These are phyloP conservation scores for Tillandsia fasciculata DNA, from an alignment of 176 grass and related monocot species.

Conservation along the genomic window DNA sequence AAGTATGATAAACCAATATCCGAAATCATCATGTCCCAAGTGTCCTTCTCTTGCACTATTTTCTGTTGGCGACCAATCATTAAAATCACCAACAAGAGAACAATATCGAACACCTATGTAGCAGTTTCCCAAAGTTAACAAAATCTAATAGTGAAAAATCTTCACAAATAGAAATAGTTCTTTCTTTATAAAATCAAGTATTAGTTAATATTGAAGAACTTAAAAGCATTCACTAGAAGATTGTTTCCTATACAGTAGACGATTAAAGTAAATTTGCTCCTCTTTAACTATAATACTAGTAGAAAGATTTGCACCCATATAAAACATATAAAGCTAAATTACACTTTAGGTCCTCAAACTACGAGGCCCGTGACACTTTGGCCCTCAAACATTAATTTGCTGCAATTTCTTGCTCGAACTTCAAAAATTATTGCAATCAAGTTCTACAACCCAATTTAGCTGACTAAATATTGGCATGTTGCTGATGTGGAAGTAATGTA, in stretches of 20 bases:
- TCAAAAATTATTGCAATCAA: too few species aligned
- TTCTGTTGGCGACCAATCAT: slow-evolving; percentile 57
- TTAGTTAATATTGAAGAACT: slow-evolving; percentile 9
- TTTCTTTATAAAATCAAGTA: slow-evolving; percentile 17
- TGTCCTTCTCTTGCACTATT: slow-evolving; percentile 82
- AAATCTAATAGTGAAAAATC: not conserved
- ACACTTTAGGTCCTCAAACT: too few species aligned
- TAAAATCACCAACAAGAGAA: slow-evolving; percentile 89
- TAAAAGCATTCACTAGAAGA: not conserved
- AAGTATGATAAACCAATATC: slow-evolving; percentile 84
- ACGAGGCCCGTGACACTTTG: too few species aligned
- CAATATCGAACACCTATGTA: slow-evolving; percentile 74
- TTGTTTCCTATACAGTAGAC: not conserved
- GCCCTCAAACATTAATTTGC: too few species aligned
- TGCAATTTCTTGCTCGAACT: too few species aligned
- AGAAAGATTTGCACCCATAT: not conserved
- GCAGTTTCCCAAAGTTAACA: slow-evolving; percentile 1
- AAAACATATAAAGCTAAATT: too few species aligned
- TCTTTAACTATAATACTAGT: not conserved
- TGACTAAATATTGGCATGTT: too few species aligned
- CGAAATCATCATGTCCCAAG: slow-evolving; percentile 95
- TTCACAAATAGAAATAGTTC: not conserved
- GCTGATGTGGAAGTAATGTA: too few species aligned
- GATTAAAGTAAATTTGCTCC: slow-evolving; percentile 4
- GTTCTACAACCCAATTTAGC: too few species aligned